Percentiles rank a stretch among this genome's conserved stretches.
phyloP scores from a whole-genome alignment of 1,284 basidiomycete species.

The Apiotrichum porosum region DNA sequence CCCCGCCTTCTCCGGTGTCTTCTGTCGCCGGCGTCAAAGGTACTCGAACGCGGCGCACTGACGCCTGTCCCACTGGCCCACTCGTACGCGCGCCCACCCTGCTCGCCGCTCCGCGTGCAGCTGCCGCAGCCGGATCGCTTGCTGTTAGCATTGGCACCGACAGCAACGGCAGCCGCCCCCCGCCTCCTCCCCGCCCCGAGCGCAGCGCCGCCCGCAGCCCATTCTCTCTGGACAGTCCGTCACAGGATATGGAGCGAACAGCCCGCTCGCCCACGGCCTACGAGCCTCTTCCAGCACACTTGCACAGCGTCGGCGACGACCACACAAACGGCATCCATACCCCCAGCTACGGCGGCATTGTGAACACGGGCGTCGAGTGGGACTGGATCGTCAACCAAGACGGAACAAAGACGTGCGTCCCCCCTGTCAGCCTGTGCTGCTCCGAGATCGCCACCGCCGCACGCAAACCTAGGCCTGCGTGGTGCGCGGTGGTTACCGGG shows the following conservation, averaged over 20 bases:
- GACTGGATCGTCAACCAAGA: constrained; percentile 40
- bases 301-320: constrained; percentile 26
- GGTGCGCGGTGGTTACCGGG: too few relatives aligned
- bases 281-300: constrained; percentile 38
- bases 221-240: not conserved
- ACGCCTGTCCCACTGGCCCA: too few relatives aligned
- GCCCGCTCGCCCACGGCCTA: constrained; percentile 23
- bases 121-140: not conserved
- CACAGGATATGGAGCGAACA: constrained; percentile 12
- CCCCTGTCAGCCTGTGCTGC: not conserved
- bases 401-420: constrained; percentile 38
- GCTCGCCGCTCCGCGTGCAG: not conserved
- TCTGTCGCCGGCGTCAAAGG: too few relatives aligned
- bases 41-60: too few relatives aligned
- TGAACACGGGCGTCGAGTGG: constrained; percentile 49
- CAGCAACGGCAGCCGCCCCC: not conserved
- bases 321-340: constrained; percentile 49
- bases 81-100: constrained; percentile 1
- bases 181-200: not conserved
- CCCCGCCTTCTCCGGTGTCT: too few relatives aligned
- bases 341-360: constrained; percentile 58
- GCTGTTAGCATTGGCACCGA: not conserved
- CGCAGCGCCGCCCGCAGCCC: not conserved
- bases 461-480: too few relatives aligned
- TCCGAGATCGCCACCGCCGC: not conserved